Base-by-base conservation (phyloP, 306 rosid species). In the Lagenaria siceraria region DNA sequence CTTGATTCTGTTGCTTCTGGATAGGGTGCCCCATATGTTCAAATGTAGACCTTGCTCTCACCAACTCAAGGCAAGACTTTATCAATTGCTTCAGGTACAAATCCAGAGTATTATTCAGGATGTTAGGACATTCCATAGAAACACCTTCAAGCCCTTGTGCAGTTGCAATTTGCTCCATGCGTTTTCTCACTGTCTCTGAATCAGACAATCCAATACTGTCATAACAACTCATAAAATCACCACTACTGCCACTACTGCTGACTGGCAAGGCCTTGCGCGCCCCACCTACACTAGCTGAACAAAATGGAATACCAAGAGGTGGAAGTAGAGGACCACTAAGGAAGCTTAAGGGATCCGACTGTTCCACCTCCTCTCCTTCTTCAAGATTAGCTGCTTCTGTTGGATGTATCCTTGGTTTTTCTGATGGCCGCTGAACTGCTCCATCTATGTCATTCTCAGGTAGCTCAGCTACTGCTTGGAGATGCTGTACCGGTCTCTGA, bases 271-370 rank as follows among this genome's bases (percentile, higher is more conserved):
- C 79, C 78, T 88, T 92, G 88, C 84, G 92, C 89, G 96, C 84
- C 89, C 98, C 98, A 80, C 99, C 99, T 36, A 92, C 85, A 62
- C 98, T 89, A 71, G 96, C 92, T 76, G 98, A 78, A 84, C 88
- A 92, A 58, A 82, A 81, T 6, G 99, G 99, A 84, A 96, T 90
- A 72, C 99, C 99, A 60, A 96, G 92, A 31, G 99, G 99, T 40
- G 99, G 98, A 79, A 85, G 54, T 54, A 96, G 78, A 80, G 93
- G 90, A 79, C 87, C 87, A 83, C 87, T 88, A 54, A 89, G 80
- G 84, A 90, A 89, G 78, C 69, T 86, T 46, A 79, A 76, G 80
- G 31, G 64, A 74, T 79, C 80, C 31, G 83, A 90, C 82, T 88
- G 92, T 43, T 88, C 96, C 72, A 76, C 92, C 79, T 87, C 97